Conservation (phyloP, 257 asterid species). For the Nicotiana tomentosiformis region DNA sequence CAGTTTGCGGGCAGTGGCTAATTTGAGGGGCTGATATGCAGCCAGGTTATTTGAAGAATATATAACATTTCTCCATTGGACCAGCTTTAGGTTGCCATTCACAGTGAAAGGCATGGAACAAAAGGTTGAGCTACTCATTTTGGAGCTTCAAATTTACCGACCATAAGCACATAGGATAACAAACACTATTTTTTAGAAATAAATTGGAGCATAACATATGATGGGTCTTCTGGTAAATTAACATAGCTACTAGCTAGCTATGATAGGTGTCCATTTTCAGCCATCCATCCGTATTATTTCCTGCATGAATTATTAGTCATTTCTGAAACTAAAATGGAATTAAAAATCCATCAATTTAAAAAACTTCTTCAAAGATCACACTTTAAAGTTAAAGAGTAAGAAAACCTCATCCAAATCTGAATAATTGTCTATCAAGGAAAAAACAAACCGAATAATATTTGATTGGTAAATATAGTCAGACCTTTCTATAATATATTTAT, state of each 20-base stretch:
- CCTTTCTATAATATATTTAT: too few relatives aligned
- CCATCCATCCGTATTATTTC: too few relatives aligned
- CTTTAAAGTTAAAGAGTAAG: too few relatives aligned
- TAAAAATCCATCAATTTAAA: too few relatives aligned
- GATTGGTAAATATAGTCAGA: too few relatives aligned
- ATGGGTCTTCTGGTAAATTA: conserved; percentile 1
- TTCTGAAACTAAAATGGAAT: too few relatives aligned
- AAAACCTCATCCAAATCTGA: too few relatives aligned
- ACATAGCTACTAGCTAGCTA: background rate
- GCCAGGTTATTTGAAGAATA: background rate
- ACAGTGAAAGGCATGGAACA: background rate
- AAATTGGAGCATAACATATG: background rate
- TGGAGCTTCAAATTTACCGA: background rate
- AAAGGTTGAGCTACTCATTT: background rate
- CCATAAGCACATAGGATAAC: background rate
- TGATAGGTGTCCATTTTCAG: background rate
- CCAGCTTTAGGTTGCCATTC: background rate
- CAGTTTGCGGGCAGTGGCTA: conserved; percentile 7
- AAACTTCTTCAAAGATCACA: too few relatives aligned
- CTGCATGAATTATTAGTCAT: too few relatives aligned
- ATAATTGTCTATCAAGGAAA: too few relatives aligned
- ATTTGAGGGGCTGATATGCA: background rate
- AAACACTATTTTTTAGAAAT: background rate
- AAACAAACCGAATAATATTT: too few relatives aligned
- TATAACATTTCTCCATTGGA: background rate